Percentiles rank a stretch among this genome's conserved stretches.
phyloP scores from a whole-genome alignment of 2,329 filamentous ascomycete genomes.

The Ceratocystiopsis brevicomis region DNA sequence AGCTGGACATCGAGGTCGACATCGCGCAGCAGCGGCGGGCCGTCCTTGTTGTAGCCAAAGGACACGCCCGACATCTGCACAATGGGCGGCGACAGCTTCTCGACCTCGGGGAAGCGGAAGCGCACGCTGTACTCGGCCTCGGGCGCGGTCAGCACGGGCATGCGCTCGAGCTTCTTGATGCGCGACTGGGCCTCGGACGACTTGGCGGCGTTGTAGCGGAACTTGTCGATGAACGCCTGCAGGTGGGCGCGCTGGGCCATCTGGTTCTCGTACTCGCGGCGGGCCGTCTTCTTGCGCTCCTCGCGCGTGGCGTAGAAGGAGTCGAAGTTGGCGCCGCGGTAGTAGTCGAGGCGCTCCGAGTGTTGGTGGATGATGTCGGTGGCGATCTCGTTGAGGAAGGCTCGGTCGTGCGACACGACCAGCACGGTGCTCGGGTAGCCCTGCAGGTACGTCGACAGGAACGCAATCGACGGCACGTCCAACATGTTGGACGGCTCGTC shows the following conservation, averaged over 20 bases:
- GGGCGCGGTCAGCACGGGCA: constrained; percentile 78
- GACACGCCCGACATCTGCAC: constrained; percentile 89
- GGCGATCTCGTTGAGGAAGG: constrained; percentile 97
- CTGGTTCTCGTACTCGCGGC: constrained; percentile 96
- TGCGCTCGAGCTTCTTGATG: constrained; percentile 97
- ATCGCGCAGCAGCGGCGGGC: constrained; percentile 51
- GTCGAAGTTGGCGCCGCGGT: constrained; percentile 92
- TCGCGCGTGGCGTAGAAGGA: constrained; percentile 95
- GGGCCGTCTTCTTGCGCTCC: constrained; percentile 88
- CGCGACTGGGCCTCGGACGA: constrained; percentile 94
- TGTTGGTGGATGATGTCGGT: constrained; percentile 98
- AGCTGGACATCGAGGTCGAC: constrained; percentile 95
- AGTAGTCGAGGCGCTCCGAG: constrained; percentile 93
- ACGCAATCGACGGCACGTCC: constrained; percentile 98
- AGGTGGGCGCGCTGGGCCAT: constrained; percentile 86
- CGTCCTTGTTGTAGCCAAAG: constrained; percentile 73
- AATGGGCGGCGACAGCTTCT: constrained; percentile 92
- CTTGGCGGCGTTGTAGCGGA: constrained; percentile 97
- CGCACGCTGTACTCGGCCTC: constrained; percentile 91
- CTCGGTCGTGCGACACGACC: constrained; percentile 95
- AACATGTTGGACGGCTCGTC: constrained; percentile 99
- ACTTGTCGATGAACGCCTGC: constrained; percentile 98
- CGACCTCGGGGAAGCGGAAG: constrained; percentile 93
- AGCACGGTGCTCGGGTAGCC: constrained; percentile 84
- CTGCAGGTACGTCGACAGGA: constrained; percentile 90